Evolutionary conservation across 371 early-diverging fungal species (phyloP).

Genomic region (Encephalitozoon cuniculi): DNA sequence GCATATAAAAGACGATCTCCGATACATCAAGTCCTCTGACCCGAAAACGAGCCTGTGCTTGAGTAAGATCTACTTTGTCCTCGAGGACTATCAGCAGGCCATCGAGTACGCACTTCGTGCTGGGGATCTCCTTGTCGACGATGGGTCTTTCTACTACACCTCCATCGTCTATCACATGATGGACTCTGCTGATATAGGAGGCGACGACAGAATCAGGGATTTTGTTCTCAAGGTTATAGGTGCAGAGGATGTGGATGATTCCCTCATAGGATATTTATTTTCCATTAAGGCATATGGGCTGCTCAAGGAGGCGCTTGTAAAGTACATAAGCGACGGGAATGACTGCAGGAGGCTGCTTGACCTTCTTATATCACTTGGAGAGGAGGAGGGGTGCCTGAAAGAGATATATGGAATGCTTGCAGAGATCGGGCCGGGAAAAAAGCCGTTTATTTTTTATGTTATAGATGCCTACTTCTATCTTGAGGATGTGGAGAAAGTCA

Average conservation of each 20-base stretch:
- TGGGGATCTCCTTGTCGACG: constrained; percentile 16
- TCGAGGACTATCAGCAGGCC: constrained; percentile 18
- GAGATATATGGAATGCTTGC: not conserved
- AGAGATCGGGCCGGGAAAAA: not conserved
- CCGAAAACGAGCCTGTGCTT: constrained; percentile 13
- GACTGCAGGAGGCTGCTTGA: not conserved
- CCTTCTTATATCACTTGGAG: constrained; percentile 7
- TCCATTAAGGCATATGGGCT: constrained; percentile 15
- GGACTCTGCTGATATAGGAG: not conserved
- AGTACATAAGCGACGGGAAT: not conserved
- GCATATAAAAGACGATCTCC: constrained; percentile 9
- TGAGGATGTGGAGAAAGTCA: constrained; percentile 6
- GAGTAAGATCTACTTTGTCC: constrained; percentile 28
- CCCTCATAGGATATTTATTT: constrained; percentile 31
- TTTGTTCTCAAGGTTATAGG: constrained; percentile 22
- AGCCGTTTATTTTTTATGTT: not conserved
- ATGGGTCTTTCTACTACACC: constrained; percentile 17
- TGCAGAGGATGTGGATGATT: not conserved
- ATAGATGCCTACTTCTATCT: constrained; percentile 24
- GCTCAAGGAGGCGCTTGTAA: not conserved
- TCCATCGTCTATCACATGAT: constrained; percentile 35
- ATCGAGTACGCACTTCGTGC: constrained; percentile 26
- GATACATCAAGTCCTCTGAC: not conserved
- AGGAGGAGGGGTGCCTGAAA: not conserved
- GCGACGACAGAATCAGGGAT: not conserved